These are phyloP conservation scores for Gypsophila paniculata DNA, from an alignment of 179 eudicot genomes.

Conservation along the genomic window DNA sequence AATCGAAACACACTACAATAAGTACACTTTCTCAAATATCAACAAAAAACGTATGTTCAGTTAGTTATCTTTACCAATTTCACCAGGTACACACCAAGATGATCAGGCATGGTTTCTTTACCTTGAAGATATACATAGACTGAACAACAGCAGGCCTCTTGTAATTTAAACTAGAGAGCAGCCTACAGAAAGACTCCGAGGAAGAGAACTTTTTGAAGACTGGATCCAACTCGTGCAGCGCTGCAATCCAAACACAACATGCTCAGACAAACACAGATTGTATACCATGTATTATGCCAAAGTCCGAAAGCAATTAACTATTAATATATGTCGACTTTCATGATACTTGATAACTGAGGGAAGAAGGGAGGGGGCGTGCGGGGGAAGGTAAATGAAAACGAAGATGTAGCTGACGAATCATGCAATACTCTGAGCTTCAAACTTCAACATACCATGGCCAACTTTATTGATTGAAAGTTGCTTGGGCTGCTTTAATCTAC, in stretches of 20 bases:
- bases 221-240: conserved; percentile 73
- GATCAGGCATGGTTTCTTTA: conserved; percentile 23
- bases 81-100: background rate
- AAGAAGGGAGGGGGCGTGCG: background rate
- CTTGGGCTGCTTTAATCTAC: conserved; percentile 83
- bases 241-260: conserved; percentile 38
- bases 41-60: too few relatives aligned
- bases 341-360: background rate
- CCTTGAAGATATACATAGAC: conserved; percentile 99
- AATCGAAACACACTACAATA: too few relatives aligned
- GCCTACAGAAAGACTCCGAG: conserved; percentile 55
- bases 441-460: conserved; percentile 79
- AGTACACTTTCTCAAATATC: too few relatives aligned
- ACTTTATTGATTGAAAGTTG: conserved; percentile 90
- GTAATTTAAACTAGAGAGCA: conserved; percentile 67
- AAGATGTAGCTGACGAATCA: too few relatives aligned
- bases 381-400: background rate
- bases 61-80: conserved; percentile 6
- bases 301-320: background rate
- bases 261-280: background rate
- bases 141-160: conserved; percentile 85
- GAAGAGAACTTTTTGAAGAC: conserved; percentile 62
- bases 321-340: background rate
- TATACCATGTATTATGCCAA: background rate
- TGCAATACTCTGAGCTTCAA: background rate